Percentiles rank a stretch among this genome's conserved stretches.
Conservation (phyloP, 2,329 filamentous ascomycete genomes). For the Cercospora berteroae region DNA sequence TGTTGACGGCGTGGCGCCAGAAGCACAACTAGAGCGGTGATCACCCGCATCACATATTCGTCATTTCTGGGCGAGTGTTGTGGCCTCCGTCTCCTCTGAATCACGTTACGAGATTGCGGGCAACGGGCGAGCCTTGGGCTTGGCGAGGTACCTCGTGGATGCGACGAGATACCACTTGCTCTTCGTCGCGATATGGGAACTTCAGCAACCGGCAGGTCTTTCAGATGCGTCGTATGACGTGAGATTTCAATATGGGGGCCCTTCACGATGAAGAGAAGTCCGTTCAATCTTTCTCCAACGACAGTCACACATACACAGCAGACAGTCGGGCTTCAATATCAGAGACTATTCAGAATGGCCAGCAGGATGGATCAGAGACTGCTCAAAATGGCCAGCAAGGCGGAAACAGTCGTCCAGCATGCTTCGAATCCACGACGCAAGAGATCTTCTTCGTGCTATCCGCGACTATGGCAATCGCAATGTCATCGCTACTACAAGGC, state of each 20-base stretch:
- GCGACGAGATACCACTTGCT: not conserved
- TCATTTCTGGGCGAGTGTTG: not conserved
- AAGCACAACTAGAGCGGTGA: not conserved
- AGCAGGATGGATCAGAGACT: not conserved
- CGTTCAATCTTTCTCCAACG: not conserved
- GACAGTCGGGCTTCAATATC: not conserved
- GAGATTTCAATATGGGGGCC: not conserved
- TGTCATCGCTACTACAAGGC: constrained; percentile 11
- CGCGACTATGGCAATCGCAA: constrained; percentile 12
- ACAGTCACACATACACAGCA: not conserved
- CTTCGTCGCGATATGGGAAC: not conserved
- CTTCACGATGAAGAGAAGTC: not conserved
- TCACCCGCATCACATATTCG: not conserved
- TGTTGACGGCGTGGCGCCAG: not conserved
- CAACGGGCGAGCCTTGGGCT: not conserved
- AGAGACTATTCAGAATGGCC: not conserved
- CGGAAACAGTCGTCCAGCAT: constrained; percentile 1
- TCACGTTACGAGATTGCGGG: not conserved
- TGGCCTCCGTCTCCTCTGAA: not conserved
- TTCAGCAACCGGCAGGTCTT: not conserved
- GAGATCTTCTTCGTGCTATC: constrained; percentile 8
- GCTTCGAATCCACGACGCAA: constrained; percentile 8
- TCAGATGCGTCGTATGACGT: not conserved
- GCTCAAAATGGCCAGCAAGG: not conserved
- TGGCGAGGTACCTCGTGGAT: not conserved